Percentiles rank a stretch among this genome's conserved stretches.
Evolutionary conservation across 129 eudicot species (phyloP).

Genomic region (Artemisia annua): DNA sequence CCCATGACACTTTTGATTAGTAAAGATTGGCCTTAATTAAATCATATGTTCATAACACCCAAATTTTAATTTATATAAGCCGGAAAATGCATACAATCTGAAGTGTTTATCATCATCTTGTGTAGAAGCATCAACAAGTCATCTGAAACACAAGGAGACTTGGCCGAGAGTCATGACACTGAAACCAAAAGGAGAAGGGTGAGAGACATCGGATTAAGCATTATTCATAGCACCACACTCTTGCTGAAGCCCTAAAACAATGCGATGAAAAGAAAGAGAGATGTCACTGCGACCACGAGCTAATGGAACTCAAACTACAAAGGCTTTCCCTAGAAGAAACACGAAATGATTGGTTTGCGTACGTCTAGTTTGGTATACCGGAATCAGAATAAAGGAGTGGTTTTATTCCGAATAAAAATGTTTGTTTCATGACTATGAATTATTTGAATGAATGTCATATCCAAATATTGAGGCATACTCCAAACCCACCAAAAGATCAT

Average conservation of each 20-base stretch:
- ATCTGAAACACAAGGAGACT: conserved; percentile 36
- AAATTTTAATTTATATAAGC: neutral
- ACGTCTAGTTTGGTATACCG: too few species aligned
- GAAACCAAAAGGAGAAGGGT: conserved; percentile 39
- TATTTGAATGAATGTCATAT: too few species aligned
- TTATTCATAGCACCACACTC: conserved; percentile 29
- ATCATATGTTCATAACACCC: too few species aligned
- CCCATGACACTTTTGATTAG: too few species aligned
- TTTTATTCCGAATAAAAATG: too few species aligned
- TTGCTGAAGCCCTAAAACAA: conserved; percentile 37
- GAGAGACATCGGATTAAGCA: conserved; percentile 37
- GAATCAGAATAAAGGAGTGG: too few species aligned
- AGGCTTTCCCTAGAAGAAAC: conserved; percentile 39
- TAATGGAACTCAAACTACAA: conserved; percentile 46
- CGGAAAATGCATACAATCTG: neutral
- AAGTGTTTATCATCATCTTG: neutral
- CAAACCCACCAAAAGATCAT: too few species aligned
- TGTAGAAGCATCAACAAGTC: conserved; percentile 43
- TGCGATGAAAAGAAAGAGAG: conserved; percentile 44
- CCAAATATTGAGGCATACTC: too few species aligned
- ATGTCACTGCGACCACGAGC: conserved; percentile 41
- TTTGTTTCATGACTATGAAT: too few species aligned
- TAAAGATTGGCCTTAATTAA: too few species aligned
- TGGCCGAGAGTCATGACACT: conserved; percentile 12
- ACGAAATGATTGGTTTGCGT: neutral